A percentile compares a stretch with the other conserved stretches of the same genome.
Conservation (phyloP, 2,329 filamentous ascomycete genomes). For the Penicillium sp. region DNA sequence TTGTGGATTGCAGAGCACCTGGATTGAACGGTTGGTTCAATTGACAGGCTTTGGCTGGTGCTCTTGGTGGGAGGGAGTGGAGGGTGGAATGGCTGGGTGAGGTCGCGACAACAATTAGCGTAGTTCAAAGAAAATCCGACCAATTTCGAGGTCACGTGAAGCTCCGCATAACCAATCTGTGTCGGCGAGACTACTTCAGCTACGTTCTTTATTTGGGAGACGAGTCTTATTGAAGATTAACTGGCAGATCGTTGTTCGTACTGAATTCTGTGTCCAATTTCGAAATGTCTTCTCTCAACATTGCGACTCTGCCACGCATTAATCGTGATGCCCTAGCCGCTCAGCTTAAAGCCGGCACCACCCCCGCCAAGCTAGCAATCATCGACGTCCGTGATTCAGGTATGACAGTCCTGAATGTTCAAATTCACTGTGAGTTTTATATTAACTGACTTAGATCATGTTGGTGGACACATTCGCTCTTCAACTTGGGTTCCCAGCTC, state of each 20-base stretch:
- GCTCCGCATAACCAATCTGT: neutral
- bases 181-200: neutral
- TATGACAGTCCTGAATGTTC: conserved; percentile 32
- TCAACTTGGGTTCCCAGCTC: conserved; percentile 73
- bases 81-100: conserved; percentile 9
- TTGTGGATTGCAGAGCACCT: conserved; percentile 14
- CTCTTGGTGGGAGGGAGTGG: neutral
- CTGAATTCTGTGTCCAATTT: neutral
- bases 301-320: conserved; percentile 67
- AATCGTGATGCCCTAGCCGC: conserved; percentile 67
- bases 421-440: neutral
- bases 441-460: conserved; percentile 62
- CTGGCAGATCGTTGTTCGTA: neutral
- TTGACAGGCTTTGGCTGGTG: neutral
- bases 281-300: conserved; percentile 54
- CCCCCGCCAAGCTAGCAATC: conserved; percentile 61
- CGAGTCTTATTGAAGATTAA: neutral
- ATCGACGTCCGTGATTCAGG: conserved; percentile 88
- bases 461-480: conserved; percentile 84
- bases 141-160: conserved; percentile 29
- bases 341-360: conserved; percentile 57
- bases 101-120: neutral
- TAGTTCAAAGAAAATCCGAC: conserved; percentile 18
- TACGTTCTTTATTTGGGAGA: neutral
- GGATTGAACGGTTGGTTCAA: neutral